phyloP scores from a whole-genome alignment of 202 grass and related monocot genomes.

The Zizania palustris region DNA sequence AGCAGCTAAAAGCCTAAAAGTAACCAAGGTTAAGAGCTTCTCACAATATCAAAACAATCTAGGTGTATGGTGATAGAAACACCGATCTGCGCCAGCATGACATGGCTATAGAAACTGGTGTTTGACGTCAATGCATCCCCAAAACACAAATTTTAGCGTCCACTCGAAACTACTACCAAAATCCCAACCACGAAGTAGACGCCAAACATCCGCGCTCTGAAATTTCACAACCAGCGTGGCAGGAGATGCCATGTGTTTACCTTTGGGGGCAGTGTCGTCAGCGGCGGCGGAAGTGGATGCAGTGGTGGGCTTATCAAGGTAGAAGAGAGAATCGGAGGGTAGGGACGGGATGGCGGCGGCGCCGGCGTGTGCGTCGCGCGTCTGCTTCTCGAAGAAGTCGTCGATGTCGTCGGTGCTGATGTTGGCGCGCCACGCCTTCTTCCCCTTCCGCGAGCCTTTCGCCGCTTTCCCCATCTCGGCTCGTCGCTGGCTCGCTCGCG shows the following conservation, averaged over 20 bases:
- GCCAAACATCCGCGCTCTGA: background rate
- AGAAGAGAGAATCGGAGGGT: constrained; percentile 80
- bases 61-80: background rate
- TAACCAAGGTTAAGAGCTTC: background rate
- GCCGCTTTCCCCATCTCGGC: constrained; percentile 71
- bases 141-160: background rate
- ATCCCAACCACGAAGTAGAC: background rate
- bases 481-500: background rate
- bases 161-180: background rate
- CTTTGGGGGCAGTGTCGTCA: constrained; percentile 1
- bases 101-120: background rate
- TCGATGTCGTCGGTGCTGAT: constrained; percentile 89
- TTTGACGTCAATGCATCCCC: background rate
- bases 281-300: constrained; percentile 6
- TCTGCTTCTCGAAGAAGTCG: constrained; percentile 85
- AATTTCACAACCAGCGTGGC: background rate
- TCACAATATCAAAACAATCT: background rate
- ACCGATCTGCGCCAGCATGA: background rate
- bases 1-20: background rate
- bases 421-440: constrained; percentile 98
- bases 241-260: background rate
- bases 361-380: constrained; percentile 73
- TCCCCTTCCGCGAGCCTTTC: constrained; percentile 86
- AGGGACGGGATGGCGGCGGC: constrained; percentile 59
- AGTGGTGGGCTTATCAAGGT: constrained; percentile 50